These are phyloP conservation scores for Pichia sp. DNA, from an alignment of 1,139 yeast genomes.

Conservation along the genomic window DNA sequence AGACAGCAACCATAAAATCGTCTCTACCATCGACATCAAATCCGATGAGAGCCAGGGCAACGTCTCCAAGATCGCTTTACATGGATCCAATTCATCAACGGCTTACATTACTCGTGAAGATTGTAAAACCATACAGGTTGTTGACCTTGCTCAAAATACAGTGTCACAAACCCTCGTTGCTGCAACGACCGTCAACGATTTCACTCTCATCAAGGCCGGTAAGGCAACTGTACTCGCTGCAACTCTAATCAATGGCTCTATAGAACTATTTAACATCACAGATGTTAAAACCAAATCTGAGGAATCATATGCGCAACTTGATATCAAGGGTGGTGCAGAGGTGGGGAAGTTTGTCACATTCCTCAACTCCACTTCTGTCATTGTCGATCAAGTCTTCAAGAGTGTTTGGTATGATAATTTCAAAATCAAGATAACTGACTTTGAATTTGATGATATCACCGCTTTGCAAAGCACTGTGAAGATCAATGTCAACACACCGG, in stretches of 20 bases:
- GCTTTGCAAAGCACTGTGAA: constrained; percentile 10
- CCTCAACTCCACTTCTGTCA: constrained; percentile 8
- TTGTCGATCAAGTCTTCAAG: constrained; percentile 16
- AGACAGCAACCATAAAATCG: constrained; percentile 11
- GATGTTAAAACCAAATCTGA: constrained; percentile 2
- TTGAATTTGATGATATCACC: constrained; percentile 17
- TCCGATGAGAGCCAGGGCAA: no score
- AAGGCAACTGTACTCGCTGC: constrained; percentile 24
- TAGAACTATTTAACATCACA: constrained; percentile 26
- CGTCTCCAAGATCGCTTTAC: no score
- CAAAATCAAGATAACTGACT: constrained; percentile 22
- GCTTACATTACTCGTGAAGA: no score
- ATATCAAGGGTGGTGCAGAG: constrained; percentile 14
- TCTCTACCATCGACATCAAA: constrained; percentile 5
- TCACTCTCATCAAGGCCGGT: constrained; percentile 4
- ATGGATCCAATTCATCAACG: no score
- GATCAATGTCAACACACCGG: constrained; percentile 9
- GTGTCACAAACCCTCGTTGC: constrained; percentile 1
- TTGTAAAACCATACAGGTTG: no score
- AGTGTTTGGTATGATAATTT: constrained; percentile 36
- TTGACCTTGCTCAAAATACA: no score
- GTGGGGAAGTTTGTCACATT: constrained; percentile 20
- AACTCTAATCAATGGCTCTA: constrained; percentile 29
- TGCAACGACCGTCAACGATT: constrained; percentile 4
- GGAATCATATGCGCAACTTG: constrained; percentile 10